These are phyloP conservation scores for Xylariaceae sp. DNA, from an alignment of 2,329 filamentous ascomycete species.

Conservation along the genomic window DNA sequence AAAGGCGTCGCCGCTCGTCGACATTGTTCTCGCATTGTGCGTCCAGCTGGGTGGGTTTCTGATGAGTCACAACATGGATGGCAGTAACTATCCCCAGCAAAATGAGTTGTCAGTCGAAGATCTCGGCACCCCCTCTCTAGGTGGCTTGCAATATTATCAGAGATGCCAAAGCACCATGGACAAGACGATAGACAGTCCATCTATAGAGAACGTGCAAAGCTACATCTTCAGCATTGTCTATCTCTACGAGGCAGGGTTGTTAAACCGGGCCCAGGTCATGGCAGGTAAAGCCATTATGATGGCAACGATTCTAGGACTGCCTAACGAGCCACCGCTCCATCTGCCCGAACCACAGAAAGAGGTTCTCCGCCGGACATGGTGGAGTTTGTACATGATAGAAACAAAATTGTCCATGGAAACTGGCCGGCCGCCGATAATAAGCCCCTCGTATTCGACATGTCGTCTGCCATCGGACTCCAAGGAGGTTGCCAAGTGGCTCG, in stretches of 20 bases:
- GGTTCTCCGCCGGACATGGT: conserved; percentile 14
- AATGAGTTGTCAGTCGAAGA: not conserved
- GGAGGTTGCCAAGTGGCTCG: conserved; percentile 8
- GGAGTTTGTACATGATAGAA: conserved; percentile 14
- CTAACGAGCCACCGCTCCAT: conserved; percentile 3
- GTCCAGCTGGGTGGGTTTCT: conserved; percentile 7
- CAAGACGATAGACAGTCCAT: conserved; percentile 8
- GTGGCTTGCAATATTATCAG: conserved; percentile 12
- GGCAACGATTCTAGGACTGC: conserved; percentile 10
- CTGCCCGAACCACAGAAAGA: conserved; percentile 8
- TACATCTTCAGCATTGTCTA: conserved; percentile 13
- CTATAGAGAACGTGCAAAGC: conserved; percentile 10
- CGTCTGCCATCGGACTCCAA: conserved; percentile 6
- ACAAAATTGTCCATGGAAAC: conserved; percentile 11
- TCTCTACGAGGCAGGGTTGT: conserved; percentile 11
- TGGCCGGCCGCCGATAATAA: conserved; percentile 12
- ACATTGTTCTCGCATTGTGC: conserved; percentile 13
- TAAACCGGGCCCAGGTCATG: conserved; percentile 8
- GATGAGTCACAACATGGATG: not conserved
- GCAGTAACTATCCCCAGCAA: not conserved
- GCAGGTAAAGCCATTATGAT: conserved; percentile 10
- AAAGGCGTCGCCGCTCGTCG: conserved; percentile 11
- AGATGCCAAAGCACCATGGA: conserved; percentile 9
- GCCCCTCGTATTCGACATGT: conserved; percentile 5
- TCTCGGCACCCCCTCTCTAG: conserved; percentile 4